These are phyloP conservation scores for Blumeriella jaapii DNA, from an alignment of 2,329 filamentous ascomycete genomes.

Conservation along the genomic window DNA sequence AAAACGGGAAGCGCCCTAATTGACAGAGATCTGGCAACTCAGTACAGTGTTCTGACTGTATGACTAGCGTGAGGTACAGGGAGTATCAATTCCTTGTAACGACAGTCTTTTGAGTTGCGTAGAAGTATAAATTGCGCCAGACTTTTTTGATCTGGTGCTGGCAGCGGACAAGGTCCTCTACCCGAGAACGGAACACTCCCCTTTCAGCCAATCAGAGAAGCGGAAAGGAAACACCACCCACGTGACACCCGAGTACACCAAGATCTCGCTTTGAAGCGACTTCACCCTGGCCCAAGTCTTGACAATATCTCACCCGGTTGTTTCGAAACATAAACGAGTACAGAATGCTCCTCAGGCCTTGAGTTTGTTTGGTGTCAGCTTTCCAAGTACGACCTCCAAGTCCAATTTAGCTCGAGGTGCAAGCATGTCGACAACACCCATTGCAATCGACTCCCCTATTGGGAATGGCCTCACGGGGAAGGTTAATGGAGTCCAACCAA, in stretches of 20 bases:
- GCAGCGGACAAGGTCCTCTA: no score
- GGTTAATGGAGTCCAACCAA: constrained; percentile 14
- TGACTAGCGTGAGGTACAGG: constrained; percentile 1
- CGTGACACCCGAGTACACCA: neutral
- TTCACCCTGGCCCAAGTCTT: no score
- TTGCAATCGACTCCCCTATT: constrained; percentile 26
- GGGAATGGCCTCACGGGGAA: constrained; percentile 17
- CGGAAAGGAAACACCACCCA: neutral
- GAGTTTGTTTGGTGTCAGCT: no score
- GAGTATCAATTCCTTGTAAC: neutral
- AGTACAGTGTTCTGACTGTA: constrained; percentile 10
- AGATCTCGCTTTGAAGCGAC: no score
- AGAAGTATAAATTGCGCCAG: neutral
- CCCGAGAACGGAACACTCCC: neutral
- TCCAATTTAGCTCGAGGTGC: neutral
- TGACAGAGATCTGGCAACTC: no score
- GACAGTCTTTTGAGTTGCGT: neutral
- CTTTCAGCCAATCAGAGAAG: neutral
- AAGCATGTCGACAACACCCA: constrained; percentile 25
- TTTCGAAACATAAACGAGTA: no score
- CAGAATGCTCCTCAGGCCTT: no score
- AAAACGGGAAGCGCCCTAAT: neutral
- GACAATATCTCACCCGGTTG: no score
- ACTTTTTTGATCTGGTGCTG: constrained; percentile 6
- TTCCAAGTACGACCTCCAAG: no score